Percentiles rank a stretch among this genome's conserved stretches.
Evolutionary conservation across 192 early-diverging fungal species (phyloP).

Genomic region (Backusella tarrabulga): DNA sequence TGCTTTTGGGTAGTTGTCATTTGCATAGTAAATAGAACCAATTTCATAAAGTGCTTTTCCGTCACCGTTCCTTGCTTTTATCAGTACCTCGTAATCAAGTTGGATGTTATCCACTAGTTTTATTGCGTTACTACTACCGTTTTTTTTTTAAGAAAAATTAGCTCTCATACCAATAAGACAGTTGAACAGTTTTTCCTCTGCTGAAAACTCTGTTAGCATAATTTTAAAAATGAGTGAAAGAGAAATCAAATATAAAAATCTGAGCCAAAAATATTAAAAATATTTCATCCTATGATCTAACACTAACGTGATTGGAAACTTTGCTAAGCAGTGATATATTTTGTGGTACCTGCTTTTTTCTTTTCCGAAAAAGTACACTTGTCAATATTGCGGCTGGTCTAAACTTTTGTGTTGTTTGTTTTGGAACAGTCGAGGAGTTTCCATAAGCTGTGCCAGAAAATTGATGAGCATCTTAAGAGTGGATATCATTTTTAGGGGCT

Average conservation of each 20-base stretch:
- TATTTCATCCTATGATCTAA: background rate
- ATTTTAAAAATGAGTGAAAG: background rate
- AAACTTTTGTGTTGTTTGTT: background rate
- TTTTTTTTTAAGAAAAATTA: background rate
- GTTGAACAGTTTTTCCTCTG: background rate
- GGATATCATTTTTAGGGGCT: background rate
- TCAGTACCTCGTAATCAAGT: background rate
- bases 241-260: background rate
- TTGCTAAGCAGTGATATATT: too few relatives aligned
- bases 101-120: background rate
- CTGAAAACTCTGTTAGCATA: background rate
- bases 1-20: background rate
- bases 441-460: constrained; percentile 30
- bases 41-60: background rate
- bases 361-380: background rate
- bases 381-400: constrained; percentile 15
- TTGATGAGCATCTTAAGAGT: constrained; percentile 22
- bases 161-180: background rate
- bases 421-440: background rate
- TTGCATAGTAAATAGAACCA: background rate
- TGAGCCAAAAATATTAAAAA: background rate
- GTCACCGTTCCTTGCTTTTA: background rate
- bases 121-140: background rate
- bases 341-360: too few relatives aligned
- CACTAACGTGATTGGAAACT: background rate